Evolutionary conservation across 371 early-diverging fungal genomes (phyloP).

Genomic region (Lichtheimia ramosa): DNA sequence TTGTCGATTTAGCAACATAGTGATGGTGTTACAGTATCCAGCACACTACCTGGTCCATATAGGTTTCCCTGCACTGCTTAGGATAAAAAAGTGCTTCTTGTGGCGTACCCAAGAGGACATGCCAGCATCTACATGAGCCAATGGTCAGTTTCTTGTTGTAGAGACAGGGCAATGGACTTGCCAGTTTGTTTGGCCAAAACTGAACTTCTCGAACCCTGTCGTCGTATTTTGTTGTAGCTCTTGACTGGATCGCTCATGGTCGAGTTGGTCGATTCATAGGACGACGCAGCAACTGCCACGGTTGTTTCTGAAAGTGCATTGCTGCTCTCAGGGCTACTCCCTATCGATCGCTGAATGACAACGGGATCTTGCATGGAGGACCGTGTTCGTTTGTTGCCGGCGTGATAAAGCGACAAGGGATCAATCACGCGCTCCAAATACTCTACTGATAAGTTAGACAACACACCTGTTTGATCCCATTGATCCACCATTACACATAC

Average conservation of each 20-base stretch:
- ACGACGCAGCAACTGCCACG: slow-evolving; percentile 28
- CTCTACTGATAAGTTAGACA: no score
- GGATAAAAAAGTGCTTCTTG: slow-evolving; percentile 82
- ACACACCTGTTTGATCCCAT: no score
- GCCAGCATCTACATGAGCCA: not conserved
- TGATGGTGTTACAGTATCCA: not conserved
- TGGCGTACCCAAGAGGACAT: slow-evolving; percentile 56
- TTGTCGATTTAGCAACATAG: no score
- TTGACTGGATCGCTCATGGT: slow-evolving; percentile 36
- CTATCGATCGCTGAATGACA: slow-evolving; percentile 4
- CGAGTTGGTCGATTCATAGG: slow-evolving; percentile 29
- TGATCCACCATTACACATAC: no score
- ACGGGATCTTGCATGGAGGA: slow-evolving; percentile 9
- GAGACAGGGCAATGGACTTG: not conserved
- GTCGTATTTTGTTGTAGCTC: slow-evolving; percentile 32
- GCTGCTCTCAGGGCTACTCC: slow-evolving; percentile 11
- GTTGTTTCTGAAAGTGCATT: slow-evolving; percentile 11
- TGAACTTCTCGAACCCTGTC: slow-evolving; percentile 42
- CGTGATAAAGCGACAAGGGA: no score
- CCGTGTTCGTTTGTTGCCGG: no score
- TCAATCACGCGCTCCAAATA: no score
- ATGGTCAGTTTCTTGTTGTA: not conserved
- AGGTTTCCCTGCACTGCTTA: slow-evolving; percentile 88
- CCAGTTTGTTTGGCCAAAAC: slow-evolving; percentile 16
- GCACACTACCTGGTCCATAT: slow-evolving; percentile 65